Conservation (phyloP, 1,284 basidiomycete genomes). For the Pseudozyma sp. region DNA sequence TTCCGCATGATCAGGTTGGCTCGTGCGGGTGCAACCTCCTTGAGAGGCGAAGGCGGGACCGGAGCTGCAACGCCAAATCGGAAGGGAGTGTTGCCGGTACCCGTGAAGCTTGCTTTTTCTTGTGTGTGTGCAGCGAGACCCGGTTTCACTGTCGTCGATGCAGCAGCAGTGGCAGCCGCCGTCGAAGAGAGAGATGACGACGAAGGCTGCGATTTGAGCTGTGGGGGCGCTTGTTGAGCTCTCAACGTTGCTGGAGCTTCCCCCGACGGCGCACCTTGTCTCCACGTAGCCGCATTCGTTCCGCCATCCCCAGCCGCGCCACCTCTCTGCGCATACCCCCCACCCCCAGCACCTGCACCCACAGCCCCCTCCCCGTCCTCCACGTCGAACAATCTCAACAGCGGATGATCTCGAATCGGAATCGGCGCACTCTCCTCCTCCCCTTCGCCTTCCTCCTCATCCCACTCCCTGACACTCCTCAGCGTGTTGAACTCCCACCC, state of each 20-base stretch:
- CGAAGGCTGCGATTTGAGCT: constrained; percentile 3
- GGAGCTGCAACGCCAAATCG: constrained; percentile 57
- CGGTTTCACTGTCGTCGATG: constrained; percentile 21
- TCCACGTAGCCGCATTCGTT: constrained; percentile 18
- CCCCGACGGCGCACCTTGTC: neutral
- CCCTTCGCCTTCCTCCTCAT: constrained; percentile 34
- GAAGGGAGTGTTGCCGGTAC: constrained; percentile 61
- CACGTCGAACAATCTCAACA: constrained; percentile 55
- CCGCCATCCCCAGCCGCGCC: constrained; percentile 3
- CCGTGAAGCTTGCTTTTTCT: constrained; percentile 58
- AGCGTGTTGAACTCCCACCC: constrained; percentile 58
- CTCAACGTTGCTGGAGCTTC: constrained; percentile 10
- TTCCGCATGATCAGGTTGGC: constrained; percentile 22
- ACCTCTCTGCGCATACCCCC: constrained; percentile 20
- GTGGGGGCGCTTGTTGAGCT: constrained; percentile 18
- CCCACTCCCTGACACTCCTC: constrained; percentile 31
- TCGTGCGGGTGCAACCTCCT: constrained; percentile 2
- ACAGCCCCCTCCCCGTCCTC: constrained; percentile 20
- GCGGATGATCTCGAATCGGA: constrained; percentile 54
- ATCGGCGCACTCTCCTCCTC: constrained; percentile 23
- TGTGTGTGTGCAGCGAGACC: constrained; percentile 5
- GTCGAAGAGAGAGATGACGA: neutral
- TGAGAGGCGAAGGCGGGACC: constrained; percentile 14
- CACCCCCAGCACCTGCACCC: constrained; percentile 1
- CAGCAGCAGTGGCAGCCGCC: neutral